Evolutionary conservation across 2,329 filamentous ascomycete genomes (phyloP), one percentile per base, ranked within the genome.

Genomic region (Fusarium tricinctum): DNA sequence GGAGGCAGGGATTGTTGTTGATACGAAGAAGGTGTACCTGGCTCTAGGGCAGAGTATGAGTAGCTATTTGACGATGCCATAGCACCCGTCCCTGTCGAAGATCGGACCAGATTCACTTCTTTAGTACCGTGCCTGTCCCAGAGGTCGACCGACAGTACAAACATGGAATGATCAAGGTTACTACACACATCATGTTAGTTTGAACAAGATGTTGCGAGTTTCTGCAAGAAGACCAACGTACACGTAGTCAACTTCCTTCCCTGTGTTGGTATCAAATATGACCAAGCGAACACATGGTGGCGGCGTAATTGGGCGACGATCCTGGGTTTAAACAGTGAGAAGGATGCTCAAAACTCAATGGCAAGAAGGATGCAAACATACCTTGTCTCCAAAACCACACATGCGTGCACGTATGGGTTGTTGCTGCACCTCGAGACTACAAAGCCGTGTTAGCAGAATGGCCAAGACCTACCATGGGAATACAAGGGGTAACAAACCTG

Each of bases 361-460:
- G 43, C 26, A 19, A 28, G n/a, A 46, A 30, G 48, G 17, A 46
- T 28, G 49, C 20, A 60, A 58, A 73, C 82, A 58, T 81, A 96
- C 93, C 87, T 98, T 99, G 83, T 99, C 96, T 66, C 96, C 96
- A 81, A 98, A 99, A 9, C 96, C 96, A 82, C 96, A 99, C 96
- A 98, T 98, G 65, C 96, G 92, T 70, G 96, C 96, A 74, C 96
- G 89, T 74, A 93, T 86, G 50, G 96, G 96, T 79, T 98, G 94
- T 82, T 99, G 96, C 70, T 92, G 89, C 63, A 97, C 93, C 70
- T 90, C 84, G 50, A 97, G 86, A 65, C 89, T 91, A 69, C 56
- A 32, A 35, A 35, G 17, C 14, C 40, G 43, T 33, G 51, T 78
- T 56, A 75, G 73, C 44, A 12, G 5, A 45, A 35, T n/a, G 10